These are phyloP conservation scores for Fibroporia radiculosa DNA, from an alignment of 768 basidiomycete species.

Conservation along the genomic window DNA sequence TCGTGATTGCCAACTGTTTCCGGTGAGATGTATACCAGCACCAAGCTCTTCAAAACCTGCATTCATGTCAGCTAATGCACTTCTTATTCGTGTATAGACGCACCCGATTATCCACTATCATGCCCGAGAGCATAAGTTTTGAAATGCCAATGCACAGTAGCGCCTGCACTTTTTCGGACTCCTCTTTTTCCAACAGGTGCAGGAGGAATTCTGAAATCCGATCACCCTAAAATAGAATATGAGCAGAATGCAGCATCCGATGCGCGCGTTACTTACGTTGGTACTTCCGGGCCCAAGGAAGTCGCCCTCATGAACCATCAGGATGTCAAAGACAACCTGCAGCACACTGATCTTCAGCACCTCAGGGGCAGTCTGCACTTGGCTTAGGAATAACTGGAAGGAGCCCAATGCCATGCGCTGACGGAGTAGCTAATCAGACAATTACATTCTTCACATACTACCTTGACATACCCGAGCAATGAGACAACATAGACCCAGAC, in stretches of 20 bases:
- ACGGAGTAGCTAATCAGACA: not conserved
- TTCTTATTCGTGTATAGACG: conserved; percentile 14
- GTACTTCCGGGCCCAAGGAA: conserved; percentile 42
- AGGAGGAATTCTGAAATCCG: conserved; percentile 65
- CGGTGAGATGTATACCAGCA: conserved; percentile 68
- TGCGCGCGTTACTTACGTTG: conserved; percentile 21
- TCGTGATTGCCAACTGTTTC: conserved; percentile 75
- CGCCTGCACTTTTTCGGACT: conserved; percentile 61
- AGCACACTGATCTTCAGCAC: conserved; percentile 61
- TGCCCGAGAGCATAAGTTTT: conserved; percentile 78
- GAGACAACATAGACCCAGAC: conserved; percentile 78
- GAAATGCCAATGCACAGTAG: conserved; percentile 70
- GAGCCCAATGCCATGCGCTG: conserved; percentile 57
- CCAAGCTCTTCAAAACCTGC: conserved; percentile 42
- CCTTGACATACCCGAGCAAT: conserved; percentile 55
- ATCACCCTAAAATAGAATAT: conserved; percentile 29
- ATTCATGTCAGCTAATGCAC: not conserved
- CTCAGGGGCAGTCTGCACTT: conserved; percentile 58
- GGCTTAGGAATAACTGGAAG: conserved; percentile 76
- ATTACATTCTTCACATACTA: not conserved
- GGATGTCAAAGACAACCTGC: conserved; percentile 77
- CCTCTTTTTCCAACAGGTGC: conserved; percentile 41
- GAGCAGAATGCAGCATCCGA: not conserved
- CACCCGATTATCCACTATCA: conserved; percentile 67
- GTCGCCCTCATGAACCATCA: conserved; percentile 74